These are phyloP conservation scores for Leccinum holopus DNA, from an alignment of 1,284 basidiomycete genomes.

Conservation along the genomic window DNA sequence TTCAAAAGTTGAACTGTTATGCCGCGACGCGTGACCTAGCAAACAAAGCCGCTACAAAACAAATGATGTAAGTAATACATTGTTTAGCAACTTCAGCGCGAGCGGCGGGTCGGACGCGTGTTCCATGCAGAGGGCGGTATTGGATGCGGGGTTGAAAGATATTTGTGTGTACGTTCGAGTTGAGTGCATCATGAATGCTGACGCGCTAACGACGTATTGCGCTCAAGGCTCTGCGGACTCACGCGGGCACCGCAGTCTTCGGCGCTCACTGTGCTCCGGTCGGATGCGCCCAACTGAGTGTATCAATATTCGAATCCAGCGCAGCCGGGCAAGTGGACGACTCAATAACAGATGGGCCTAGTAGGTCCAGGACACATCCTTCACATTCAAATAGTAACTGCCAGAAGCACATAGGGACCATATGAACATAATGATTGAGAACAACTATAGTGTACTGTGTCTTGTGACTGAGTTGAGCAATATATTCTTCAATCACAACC, in stretches of 20 bases:
- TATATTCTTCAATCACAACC: too few species aligned
- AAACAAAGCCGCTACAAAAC: background rate
- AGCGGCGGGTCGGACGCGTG: conserved; percentile 64
- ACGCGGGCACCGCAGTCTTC: conserved; percentile 43
- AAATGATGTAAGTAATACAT: background rate
- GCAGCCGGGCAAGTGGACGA: conserved; percentile 60
- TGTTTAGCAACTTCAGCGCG: conserved; percentile 53
- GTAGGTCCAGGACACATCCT: too few species aligned
- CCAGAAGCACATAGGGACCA: too few species aligned
- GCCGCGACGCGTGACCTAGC: background rate
- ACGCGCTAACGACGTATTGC: background rate
- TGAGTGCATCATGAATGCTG: background rate
- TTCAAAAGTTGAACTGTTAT: background rate
- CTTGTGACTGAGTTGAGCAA: too few species aligned
- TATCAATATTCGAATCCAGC: conserved; percentile 54
- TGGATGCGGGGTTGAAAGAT: conserved; percentile 61
- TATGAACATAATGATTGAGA: too few species aligned
- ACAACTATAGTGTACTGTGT: too few species aligned
- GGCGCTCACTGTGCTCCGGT: conserved; percentile 45
- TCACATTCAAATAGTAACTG: too few species aligned
- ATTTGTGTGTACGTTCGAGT: conserved; percentile 64
- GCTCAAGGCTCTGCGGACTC: conserved; percentile 56
- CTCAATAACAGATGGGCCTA: too few species aligned
- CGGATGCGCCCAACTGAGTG: conserved; percentile 58
- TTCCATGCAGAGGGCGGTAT: conserved; percentile 69